phyloP scores from a whole-genome alignment of 208 protist species.

The Wallacemonas sp. region DNA sequence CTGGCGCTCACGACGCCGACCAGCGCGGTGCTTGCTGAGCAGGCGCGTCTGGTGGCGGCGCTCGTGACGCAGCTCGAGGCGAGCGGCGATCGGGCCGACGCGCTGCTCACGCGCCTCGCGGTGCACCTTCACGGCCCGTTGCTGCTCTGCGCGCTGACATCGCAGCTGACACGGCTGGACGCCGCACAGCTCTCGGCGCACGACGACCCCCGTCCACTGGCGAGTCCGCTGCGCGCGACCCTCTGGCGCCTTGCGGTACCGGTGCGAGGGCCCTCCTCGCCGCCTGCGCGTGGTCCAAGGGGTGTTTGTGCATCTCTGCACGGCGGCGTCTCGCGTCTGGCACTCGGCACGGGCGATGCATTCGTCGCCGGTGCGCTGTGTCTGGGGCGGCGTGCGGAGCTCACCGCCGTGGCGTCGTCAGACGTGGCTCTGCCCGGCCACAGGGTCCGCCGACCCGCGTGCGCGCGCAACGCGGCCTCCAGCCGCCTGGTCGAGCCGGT shows the following conservation, averaged over 20 bases:
- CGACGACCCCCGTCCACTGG: background rate
- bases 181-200: background rate
- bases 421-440: too few species aligned
- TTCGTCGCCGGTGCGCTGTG: too few species aligned
- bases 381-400: too few species aligned
- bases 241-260: background rate
- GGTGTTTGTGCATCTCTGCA: too few species aligned
- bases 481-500: too few species aligned
- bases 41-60: background rate
- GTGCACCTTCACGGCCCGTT: background rate
- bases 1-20: background rate
- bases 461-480: too few species aligned
- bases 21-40: background rate
- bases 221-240: background rate
- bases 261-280: background rate
- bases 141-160: background rate
- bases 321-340: too few species aligned
- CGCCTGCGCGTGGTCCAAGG: background rate
- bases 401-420: too few species aligned
- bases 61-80: background rate
- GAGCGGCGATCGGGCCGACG: background rate
- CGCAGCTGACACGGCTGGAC: background rate
- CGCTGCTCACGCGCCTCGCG: background rate
- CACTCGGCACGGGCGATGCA: too few species aligned
- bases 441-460: too few species aligned